Base-by-base conservation (phyloP, 2,329 filamentous ascomycete species). In the Microsporum audouinii region DNA sequence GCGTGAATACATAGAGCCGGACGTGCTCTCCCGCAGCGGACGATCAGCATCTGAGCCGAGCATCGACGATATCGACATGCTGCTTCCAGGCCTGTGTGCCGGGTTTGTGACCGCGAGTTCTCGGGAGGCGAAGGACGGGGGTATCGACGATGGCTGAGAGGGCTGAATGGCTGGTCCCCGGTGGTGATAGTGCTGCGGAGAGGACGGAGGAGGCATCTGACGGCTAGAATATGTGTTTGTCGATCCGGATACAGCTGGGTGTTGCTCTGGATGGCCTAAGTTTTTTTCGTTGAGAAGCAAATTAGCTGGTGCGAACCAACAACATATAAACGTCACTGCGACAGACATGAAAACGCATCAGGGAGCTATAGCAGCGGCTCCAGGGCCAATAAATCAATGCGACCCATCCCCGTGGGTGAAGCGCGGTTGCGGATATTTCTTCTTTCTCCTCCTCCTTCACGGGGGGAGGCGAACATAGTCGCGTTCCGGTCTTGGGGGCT, bases 21-120 rank as follows among this genome's bases (percentile, higher is more conserved):
- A 71, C 64, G 70, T 72, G 68, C 71, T 73, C 68, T 77, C 77
- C 72, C 79, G 78, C 70, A 73, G 72, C 45, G 73, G 67, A 60
- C 74, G 75, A 57, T 79, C 73, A 55, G 78, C 68, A 66, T 81
- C 79, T 10, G 77, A 78, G 62, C 85, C 86, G 63, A 88, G 80
- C 73, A 89, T 82, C 51, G 85, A 85, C n/a, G 84, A 87, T 72
- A 88, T 88, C 55, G 86, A 87, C 85, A 88, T 88, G 73, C 83
- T 85, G 68, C 82, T 82, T 59, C 80, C 81, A 10, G 82, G 80
- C 62, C 84, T 79, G 70, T 82, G 77, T 61, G 77, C 72, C 27
- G 60, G 47, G 23, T 45, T 45, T 27, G 75, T 76, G 17, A 76
- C 74, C 57, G 82, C 78, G 56, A 82, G 75, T 65, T 87, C 84